Base-by-base conservation (phyloP, 1,139 yeast species). In the Eremothecium sinecaudum region DNA sequence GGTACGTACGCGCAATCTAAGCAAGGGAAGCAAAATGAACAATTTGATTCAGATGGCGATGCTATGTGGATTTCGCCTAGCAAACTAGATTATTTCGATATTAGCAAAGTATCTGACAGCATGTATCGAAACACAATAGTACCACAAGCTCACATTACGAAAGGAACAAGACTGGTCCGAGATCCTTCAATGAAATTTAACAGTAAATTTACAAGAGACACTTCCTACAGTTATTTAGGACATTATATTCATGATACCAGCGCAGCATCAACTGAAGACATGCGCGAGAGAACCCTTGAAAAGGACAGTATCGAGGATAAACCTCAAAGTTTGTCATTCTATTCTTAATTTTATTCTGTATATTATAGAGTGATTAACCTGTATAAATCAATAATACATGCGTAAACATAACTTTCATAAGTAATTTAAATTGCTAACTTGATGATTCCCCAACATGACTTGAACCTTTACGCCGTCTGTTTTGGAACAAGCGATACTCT, bases 61-160 rank as follows among this genome's bases (percentile, higher is more conserved):
- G 54, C 58, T 3, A 46, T 54, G 14, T 56, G 61, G 61, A 44
- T 53, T 5, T 55, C 59, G 1, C 59, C 61, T 3, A 50, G 55
- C 30, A 55, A 56, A 35, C 30, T 56, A 10, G 49, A 47, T 28
- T 42, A 48, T 24, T 37, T 39, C 31, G 51, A 50, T 31, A 10
- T 44, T n/a, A 43, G 43, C 19, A 42, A 41, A 17, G 24, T 31
- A 21, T 32, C 43, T 6, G 42, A 45, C 4, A 18, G 40, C 3
- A 33, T 29, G 9, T 35, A 22, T 23, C 29, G 19, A 18, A 31
- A 30, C 22, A 24, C 8, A 8, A 11, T 12, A 24, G 12, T 8
- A 17, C 34, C 23, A 17, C 9, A 15, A n/a, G 11, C 12, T 9
- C 29, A 31, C 14, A n/a, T 11, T 4, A n/a, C 19, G 11, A 16